Percentiles rank a stretch among this genome's conserved stretches.
Conservation (phyloP, 306 rosid genomes). For the Ormosia emarginata region DNA sequence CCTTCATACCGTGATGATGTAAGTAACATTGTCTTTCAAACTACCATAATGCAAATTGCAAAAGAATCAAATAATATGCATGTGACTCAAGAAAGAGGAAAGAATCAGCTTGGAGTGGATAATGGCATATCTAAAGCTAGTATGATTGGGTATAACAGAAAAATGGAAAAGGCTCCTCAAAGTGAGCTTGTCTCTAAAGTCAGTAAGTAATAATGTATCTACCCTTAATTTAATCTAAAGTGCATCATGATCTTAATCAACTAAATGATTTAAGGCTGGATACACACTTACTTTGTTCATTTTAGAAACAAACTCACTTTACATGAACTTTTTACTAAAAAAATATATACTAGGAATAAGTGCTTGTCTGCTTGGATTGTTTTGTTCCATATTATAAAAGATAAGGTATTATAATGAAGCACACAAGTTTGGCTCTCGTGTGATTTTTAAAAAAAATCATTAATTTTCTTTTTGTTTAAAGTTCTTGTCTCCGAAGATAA, state of each 20-base stretch:
- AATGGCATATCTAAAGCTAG: not conserved
- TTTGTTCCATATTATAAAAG: not conserved
- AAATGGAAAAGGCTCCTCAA: too few relatives aligned
- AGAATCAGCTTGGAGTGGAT: not conserved
- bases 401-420: not conserved
- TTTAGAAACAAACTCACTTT: too few relatives aligned
- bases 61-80: not conserved
- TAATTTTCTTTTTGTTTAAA: not conserved
- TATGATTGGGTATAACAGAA: not conserved
- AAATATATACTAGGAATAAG: not conserved
- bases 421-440: not conserved
- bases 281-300: not conserved
- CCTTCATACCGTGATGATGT: constrained; percentile 49
- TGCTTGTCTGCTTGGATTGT: not conserved
- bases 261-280: not conserved
- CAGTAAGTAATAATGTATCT: too few relatives aligned
- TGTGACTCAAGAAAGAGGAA: not conserved
- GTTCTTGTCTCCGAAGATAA: not conserved
- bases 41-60: not conserved
- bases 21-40: constrained; percentile 2
- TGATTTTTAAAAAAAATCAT: not conserved
- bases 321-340: not conserved
- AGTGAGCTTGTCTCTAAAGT: too few relatives aligned
- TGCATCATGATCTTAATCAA: not conserved
- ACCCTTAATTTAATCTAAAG: not conserved